phyloP scores from a whole-genome alignment of 2,329 filamentous ascomycete species.

The Acephala macrosclerotiorum region DNA sequence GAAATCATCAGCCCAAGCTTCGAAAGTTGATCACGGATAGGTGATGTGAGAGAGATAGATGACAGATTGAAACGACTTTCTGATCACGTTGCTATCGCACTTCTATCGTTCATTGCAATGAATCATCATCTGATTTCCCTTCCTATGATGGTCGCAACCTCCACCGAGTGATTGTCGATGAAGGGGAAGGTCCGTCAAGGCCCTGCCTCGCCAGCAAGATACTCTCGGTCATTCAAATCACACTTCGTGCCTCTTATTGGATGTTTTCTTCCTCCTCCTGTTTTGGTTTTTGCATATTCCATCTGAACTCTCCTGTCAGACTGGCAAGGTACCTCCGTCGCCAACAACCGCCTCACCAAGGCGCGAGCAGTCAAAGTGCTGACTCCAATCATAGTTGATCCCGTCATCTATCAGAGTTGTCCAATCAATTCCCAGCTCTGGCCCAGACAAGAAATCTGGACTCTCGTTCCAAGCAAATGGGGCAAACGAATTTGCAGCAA shows the following conservation, averaged over 20 bases:
- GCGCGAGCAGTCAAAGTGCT: conserved; percentile 16
- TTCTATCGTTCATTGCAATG: too few relatives aligned
- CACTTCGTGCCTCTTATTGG: not conserved
- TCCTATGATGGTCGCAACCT: too few relatives aligned
- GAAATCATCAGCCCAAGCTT: too few relatives aligned
- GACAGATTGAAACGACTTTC: too few relatives aligned
- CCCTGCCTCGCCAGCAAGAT: too few relatives aligned
- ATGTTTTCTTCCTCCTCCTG: not conserved
- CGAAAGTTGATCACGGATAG: too few relatives aligned
- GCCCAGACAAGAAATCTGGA: conserved; percentile 13
- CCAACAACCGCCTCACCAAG: conserved; percentile 13
- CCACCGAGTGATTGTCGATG: too few relatives aligned
- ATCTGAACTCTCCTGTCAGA: not conserved
- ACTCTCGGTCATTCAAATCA: too few relatives aligned
- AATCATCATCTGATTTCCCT: too few relatives aligned
- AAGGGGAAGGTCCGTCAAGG: too few relatives aligned
- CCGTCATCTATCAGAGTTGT: conserved; percentile 17
- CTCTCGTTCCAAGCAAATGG: conserved; percentile 6
- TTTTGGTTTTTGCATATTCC: not conserved
- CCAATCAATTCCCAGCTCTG: conserved; percentile 32
- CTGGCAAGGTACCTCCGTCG: not conserved
- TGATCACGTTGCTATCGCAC: too few relatives aligned
- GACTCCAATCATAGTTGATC: conserved; percentile 27
- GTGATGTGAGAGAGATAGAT: too few relatives aligned
- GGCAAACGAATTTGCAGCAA: conserved; percentile 23